A percentile compares a stretch with the other conserved stretches of the same genome.
phyloP scores from a whole-genome alignment of 257 asterid genomes.

The Misopates orontium region DNA sequence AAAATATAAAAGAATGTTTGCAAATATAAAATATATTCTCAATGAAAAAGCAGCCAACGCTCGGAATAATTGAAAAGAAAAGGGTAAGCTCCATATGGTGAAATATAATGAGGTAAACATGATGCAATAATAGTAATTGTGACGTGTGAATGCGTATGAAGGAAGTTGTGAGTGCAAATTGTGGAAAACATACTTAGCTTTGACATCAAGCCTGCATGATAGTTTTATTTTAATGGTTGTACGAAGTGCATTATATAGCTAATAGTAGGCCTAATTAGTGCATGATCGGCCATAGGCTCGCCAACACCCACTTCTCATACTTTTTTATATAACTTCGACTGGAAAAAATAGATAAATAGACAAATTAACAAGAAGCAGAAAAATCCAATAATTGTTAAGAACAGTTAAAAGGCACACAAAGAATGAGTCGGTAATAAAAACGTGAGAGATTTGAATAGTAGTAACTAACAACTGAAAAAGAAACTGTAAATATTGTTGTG shows the following conservation, averaged over 20 bases:
- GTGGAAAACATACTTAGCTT: slow-evolving; percentile 71
- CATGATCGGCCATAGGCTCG: background rate
- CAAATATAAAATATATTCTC: too few species aligned
- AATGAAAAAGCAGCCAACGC: too few species aligned
- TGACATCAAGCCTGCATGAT: slow-evolving; percentile 69
- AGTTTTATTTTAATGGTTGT: slow-evolving; percentile 24
- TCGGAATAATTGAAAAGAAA: too few species aligned
- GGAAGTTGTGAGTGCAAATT: slow-evolving; percentile 32
- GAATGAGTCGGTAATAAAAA: too few species aligned
- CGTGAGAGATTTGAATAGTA: too few species aligned
- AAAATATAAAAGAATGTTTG: too few species aligned
- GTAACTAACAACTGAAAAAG: too few species aligned
- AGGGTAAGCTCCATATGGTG: background rate
- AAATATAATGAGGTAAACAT: slow-evolving; percentile 28
- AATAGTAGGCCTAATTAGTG: slow-evolving; percentile 30
- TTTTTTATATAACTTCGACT: slow-evolving; percentile 13
- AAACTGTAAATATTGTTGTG: too few species aligned
- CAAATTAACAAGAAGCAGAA: slow-evolving; percentile 20
- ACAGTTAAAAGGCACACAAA: slow-evolving; percentile 1
- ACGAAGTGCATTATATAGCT: slow-evolving; percentile 18
- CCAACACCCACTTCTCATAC: slow-evolving; percentile 14
- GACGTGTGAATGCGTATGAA: slow-evolving; percentile 38
- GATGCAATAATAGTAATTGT: slow-evolving; percentile 34
- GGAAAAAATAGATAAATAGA: background rate
- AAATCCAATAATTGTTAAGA: slow-evolving; percentile 6